Percentiles rank a stretch among this genome's conserved stretches.
These are phyloP conservation scores for Gossypium ekmanianum DNA, from an alignment of 345 rosid genomes.

Conservation along the genomic window DNA sequence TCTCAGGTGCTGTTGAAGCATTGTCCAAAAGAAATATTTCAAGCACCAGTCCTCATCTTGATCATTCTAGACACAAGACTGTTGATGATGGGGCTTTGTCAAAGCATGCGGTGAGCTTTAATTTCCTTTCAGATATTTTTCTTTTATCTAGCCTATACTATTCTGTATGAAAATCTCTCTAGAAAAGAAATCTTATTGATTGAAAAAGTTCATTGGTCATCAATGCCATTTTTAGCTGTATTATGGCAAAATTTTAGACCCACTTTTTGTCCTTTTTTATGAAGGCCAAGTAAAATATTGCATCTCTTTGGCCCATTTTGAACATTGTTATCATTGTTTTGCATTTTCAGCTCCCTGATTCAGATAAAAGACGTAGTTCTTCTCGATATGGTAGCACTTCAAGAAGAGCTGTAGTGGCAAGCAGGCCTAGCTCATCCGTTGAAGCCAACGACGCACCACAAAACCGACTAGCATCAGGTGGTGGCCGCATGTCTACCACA, in stretches of 20 bases:
- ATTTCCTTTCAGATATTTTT: neutral
- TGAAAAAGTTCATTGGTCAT: neutral
- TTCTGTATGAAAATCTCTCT: neutral
- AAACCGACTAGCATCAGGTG: slow-evolving; percentile 51
- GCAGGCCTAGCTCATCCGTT: slow-evolving; percentile 64
- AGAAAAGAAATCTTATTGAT: too few species aligned
- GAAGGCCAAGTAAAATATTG: neutral
- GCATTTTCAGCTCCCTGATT: slow-evolving; percentile 40
- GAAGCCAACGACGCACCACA: slow-evolving; percentile 51
- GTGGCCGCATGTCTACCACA: slow-evolving; percentile 53
- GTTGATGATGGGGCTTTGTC: slow-evolving; percentile 53
- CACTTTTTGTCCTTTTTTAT: neutral
- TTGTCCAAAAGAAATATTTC: slow-evolving; percentile 58
- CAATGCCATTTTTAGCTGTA: neutral
- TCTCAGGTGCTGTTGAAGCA: slow-evolving; percentile 68
- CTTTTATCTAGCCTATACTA: neutral
- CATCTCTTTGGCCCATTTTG: neutral
- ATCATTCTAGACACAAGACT: slow-evolving; percentile 49
- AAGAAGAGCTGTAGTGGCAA: slow-evolving; percentile 54
- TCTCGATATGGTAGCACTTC: slow-evolving; percentile 68
- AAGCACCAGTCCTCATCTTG: slow-evolving; percentile 36
- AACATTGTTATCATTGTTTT: neutral
- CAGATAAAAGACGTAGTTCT: slow-evolving; percentile 43
- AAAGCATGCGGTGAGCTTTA: slow-evolving; percentile 46
- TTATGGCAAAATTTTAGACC: neutral